phyloP scores from a whole-genome alignment of 805 yeast species.

The Saturnispora besseyi region DNA sequence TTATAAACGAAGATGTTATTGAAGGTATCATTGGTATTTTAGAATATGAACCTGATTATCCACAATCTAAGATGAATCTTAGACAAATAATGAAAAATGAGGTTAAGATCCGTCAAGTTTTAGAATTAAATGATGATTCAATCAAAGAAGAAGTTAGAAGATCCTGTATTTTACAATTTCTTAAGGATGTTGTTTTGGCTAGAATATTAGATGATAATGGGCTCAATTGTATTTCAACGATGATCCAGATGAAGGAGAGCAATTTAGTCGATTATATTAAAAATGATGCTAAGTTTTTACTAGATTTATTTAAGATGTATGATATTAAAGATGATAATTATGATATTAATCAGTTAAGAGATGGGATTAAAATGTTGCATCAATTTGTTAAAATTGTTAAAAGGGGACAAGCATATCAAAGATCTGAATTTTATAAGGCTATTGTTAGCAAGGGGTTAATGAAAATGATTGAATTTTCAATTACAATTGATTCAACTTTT shows the following conservation, averaged over 20 bases:
- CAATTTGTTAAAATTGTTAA: constrained; percentile 75
- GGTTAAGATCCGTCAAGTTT: constrained; percentile 58
- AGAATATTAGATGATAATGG: constrained; percentile 76
- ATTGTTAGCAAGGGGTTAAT: constrained; percentile 64
- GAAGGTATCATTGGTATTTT: constrained; percentile 65
- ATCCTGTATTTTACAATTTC: constrained; percentile 69
- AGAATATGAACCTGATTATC: constrained; percentile 87
- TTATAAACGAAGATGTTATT: constrained; percentile 44
- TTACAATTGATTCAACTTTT: constrained; percentile 33
- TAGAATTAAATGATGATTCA: constrained; percentile 47
- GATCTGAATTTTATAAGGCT: constrained; percentile 53
- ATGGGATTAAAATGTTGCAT: constrained; percentile 71
- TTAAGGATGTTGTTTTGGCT: constrained; percentile 81
- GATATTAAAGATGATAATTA: constrained; percentile 11
- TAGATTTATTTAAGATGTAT: constrained; percentile 52
- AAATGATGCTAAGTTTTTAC: constrained; percentile 42
- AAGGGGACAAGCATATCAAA: constrained; percentile 48
- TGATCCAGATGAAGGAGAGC: constrained; percentile 62
- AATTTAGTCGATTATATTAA: constrained; percentile 54
- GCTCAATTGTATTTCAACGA: constrained; percentile 52
- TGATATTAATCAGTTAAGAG: constrained; percentile 34
- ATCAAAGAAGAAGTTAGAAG: constrained; percentile 52
- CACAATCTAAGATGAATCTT: constrained; percentile 71
- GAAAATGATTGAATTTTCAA: constrained; percentile 61
- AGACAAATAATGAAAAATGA: constrained; percentile 53